These are phyloP conservation scores for Blastobotrys arbuscula DNA, from an alignment of 1,139 yeast species.

Conservation along the genomic window DNA sequence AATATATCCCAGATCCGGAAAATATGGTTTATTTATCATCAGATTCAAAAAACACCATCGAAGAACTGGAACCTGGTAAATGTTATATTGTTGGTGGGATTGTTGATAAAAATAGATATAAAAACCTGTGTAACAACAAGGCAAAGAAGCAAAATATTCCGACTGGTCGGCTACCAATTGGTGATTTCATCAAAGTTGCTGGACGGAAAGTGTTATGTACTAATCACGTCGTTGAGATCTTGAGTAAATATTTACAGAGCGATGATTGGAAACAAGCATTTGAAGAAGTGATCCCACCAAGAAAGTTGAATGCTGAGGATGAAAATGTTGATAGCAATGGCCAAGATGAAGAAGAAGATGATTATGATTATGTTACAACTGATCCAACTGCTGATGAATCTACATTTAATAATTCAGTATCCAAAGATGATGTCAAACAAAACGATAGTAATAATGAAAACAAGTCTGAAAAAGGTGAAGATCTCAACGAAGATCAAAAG, in stretches of 20 bases:
- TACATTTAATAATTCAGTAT: no score
- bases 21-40: slow-evolving; percentile 71
- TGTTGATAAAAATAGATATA: slow-evolving; percentile 91
- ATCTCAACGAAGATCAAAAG: neutral
- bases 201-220: slow-evolving; percentile 91
- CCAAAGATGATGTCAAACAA: no score
- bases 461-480: no score
- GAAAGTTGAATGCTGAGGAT: slow-evolving; percentile 43
- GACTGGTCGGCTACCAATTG: slow-evolving; percentile 83
- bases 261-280: slow-evolving; percentile 85
- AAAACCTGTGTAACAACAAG: slow-evolving; percentile 71
- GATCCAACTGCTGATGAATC: no score
- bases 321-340: neutral
- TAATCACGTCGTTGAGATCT: slow-evolving; percentile 84
- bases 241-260: slow-evolving; percentile 73
- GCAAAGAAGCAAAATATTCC: slow-evolving; percentile 67
- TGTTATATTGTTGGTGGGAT: slow-evolving; percentile 93
- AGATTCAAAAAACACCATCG: slow-evolving; percentile 69
- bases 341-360: neutral
- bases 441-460: no score
- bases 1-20: slow-evolving; percentile 31
- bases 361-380: no score
- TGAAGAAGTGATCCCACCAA: slow-evolving; percentile 73
- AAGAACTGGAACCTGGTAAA: slow-evolving; percentile 55
- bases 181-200: slow-evolving; percentile 70